Evolutionary conservation across 2,329 filamentous ascomycete genomes (phyloP), one percentile per base, ranked within the genome.

Genomic region (Ophiocordyceps camponoti-rufipedis): DNA sequence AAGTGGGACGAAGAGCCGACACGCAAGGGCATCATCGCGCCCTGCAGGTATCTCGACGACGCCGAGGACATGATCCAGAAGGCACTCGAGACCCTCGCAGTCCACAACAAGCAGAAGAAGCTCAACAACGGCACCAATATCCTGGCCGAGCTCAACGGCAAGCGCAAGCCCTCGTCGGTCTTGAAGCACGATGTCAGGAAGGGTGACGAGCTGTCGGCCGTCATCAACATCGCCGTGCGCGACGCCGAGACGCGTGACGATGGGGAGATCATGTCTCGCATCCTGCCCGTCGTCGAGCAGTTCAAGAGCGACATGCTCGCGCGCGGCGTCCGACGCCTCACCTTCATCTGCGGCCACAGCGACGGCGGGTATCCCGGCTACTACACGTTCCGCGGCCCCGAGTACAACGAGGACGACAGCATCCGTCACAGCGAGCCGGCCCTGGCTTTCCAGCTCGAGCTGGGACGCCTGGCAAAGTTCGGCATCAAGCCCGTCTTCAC

Each of bases 401-500:
- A 71, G 44, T 98, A 94, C 63, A 72, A 78, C 45, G 91, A 98
- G 65, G 91, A 98, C 57, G 78, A 85, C 62, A 94, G 84, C 63
- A 96, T 98, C 58, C 89, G 91, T 69, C 89, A 98, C 71, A 93
- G 78, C 52, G 91, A 98, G 67, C 91, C 91, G 44, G 89, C 91
- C 46, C 74, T 95, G 63, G 88, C 91, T 58, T 98, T 96, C 85
- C 91, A 98, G 72, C 84, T 96, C 62, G 91, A 98, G 67, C 80
- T 98, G 51, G 82, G 80, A 48, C 84, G 91, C 62, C 77, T 98
- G 29, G 84, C 83, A 58, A 96, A 95, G 70, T 98, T 98, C 77
- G 81, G 87, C 69, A 94, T 96, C 67, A 93, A 88, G 70, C 89
- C 91, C 2, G 87, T 98, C 44, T 98, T 98, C 68, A 96, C 91